phyloP scores from a whole-genome alignment of 768 basidiomycete species.

The Lactifluus subvellereus region DNA sequence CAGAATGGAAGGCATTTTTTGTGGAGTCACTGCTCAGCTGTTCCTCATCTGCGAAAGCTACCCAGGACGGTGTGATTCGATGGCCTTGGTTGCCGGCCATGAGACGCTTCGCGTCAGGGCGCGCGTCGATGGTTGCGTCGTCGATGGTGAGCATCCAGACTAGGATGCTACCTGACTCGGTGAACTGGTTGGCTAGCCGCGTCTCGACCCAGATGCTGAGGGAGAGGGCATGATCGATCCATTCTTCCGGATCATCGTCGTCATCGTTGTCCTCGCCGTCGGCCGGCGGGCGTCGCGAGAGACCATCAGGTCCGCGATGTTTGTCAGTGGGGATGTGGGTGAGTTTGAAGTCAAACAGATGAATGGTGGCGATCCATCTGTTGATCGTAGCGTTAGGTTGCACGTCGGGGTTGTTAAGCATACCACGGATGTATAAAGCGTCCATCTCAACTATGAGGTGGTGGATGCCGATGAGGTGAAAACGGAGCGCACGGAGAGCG shows the following conservation, averaged over 20 bases:
- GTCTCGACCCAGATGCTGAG: neutral
- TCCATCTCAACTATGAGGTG: no score
- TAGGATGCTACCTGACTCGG: neutral
- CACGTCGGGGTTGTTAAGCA: conserved; percentile 37
- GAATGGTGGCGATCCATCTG: conserved; percentile 20
- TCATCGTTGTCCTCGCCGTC: neutral
- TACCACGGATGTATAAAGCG: conserved; percentile 33
- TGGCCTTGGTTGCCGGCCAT: no score
- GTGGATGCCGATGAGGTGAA: no score
- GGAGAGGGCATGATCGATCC: neutral
- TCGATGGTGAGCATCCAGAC: neutral
- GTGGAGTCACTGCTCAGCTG: no score
- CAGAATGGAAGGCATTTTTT: no score
- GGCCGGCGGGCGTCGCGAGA: conserved; percentile 24
- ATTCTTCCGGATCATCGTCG: neutral
- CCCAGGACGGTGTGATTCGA: no score
- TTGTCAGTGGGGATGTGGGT: conserved; percentile 32
- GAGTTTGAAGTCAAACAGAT: conserved; percentile 34
- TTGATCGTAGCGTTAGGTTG: conserved; percentile 37
- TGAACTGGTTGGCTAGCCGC: neutral
- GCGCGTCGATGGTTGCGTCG: no score
- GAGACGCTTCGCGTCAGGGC: no score
- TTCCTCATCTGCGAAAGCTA: no score
- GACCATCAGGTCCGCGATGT: conserved; percentile 34
- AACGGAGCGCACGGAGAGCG: no score